Evolutionary conservation across 2,329 filamentous ascomycete genomes (phyloP), one percentile per base, ranked within the genome.

Genomic region (Ilyonectria mors-panacis): DNA sequence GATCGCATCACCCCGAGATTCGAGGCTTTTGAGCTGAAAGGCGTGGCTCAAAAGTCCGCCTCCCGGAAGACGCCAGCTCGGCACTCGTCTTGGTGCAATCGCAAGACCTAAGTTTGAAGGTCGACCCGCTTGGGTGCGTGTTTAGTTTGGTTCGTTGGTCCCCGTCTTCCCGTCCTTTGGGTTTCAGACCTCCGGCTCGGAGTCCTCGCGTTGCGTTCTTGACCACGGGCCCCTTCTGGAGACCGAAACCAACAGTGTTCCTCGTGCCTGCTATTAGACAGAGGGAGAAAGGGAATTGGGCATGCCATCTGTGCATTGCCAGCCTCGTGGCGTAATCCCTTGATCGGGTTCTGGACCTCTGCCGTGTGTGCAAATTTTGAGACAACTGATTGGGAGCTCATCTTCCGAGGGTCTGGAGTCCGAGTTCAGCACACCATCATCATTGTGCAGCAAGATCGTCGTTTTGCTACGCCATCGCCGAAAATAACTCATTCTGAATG

Each of bases 401-500:
- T 45, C 55, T 23, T 39, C 57, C 63, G 44, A 39, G 30, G 39
- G 44, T 37, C 50, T 28, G 45, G 51, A 53, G 53, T 37, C 63
- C n/a, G 15, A 51, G 8, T 15, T 21, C 44, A n/a, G 23, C 17
- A 51, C 12, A 39, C 21, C 51, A 51, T 12, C 33, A 37, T 45
- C 44, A 47, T n/a, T 17, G 28, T 28, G 51, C 44, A 28, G 19
- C 21, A n/a, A 54, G 45, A 28, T 56, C 7, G 30, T 21, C 35
- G 8, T 23, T 39, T 23, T 63, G 57, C 44, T 45, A 17, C 33
- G 19, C 15, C 50, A 47, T 61, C 51, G 30, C 35, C 21, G 35
- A 13, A 65, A 65, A 57, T 33, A 59, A 51, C 50, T 56, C 63
- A 55, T 33, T 23, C 19, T 53, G 19, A 35, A 23, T 9, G 13